Evolutionary conservation across 148 eudicot species (phyloP), one percentile per base, ranked within the genome.

Genomic region (Gaultheria prostrata): DNA sequence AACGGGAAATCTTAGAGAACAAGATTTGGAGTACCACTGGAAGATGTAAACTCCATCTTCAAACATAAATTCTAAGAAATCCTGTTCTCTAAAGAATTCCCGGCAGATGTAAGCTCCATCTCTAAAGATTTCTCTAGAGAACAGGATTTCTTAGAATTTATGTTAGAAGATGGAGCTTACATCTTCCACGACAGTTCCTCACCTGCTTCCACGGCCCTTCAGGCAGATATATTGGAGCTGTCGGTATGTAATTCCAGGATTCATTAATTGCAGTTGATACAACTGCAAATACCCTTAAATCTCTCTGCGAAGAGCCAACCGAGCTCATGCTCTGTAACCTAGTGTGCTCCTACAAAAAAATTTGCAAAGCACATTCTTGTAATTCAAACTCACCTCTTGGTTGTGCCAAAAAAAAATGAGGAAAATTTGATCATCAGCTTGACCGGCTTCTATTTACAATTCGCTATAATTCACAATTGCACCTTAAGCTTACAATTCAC

Each of bases 131-230:
- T n/a, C n/a, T n/a, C n/a, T n/a, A n/a, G n/a, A n/a, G n/a, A n/a
- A n/a, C n/a, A n/a, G n/a, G n/a, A n/a, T n/a, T n/a, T n/a, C n/a
- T n/a, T n/a, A n/a, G n/a, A n/a, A n/a, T n/a, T n/a, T n/a, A n/a
- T n/a, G n/a, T n/a, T n/a, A n/a, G n/a, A n/a, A n/a, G n/a, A n/a
- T n/a, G n/a, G n/a, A n/a, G n/a, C n/a, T n/a, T n/a, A n/a, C n/a
- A n/a, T n/a, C n/a, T n/a, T n/a, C 54, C 48, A 56, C 15, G 13
- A 28, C 54, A 81, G 8, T 35, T 32, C 35, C 63, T 83, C 76
- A 94, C 99, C 95, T 94, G 95, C 85, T 94, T 72, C 97, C 97
- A 96, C 46, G 97, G 93, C 78, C 99, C 99, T 87, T 94, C 90
- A 3, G 99, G 99, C 87, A 96, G 85, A 50, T 89, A 86, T 35